Evolutionary conservation across 306 rosid species (phyloP).

Genomic region (Astragalus glycyphyllos): DNA sequence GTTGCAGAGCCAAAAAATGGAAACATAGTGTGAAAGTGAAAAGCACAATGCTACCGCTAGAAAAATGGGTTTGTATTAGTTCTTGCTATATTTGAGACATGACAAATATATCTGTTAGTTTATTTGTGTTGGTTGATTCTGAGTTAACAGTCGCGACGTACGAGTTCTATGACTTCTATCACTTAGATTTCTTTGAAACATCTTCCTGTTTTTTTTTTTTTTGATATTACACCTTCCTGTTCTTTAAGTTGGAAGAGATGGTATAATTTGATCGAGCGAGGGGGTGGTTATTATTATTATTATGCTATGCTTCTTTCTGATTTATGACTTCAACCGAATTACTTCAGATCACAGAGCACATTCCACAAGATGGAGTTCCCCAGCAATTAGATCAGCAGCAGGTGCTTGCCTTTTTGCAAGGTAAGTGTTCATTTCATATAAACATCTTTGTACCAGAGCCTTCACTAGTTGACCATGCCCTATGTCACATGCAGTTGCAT

Average conservation of each 20-base stretch:
- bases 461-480: conserved; percentile 21
- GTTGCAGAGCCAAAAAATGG: conserved; percentile 98
- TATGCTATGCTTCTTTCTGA: conserved; percentile 31
- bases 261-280: conserved; percentile 6
- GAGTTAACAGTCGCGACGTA: conserved; percentile 30
- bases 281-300: conserved; percentile 5
- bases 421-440: conserved; percentile 50
- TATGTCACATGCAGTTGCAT: conserved; percentile 22
- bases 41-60: conserved; percentile 81
- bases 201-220: no score
- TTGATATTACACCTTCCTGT: no score
- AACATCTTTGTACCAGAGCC: conserved; percentile 34
- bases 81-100: conserved; percentile 30
- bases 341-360: conserved; percentile 73
- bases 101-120: background rate
- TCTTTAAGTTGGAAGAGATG: background rate
- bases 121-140: conserved; percentile 25
- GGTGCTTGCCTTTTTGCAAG: conserved; percentile 72
- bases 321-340: conserved; percentile 40
- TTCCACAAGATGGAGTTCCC: conserved; percentile 57
- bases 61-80: conserved; percentile 84
- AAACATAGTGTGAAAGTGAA: conserved; percentile 93
- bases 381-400: conserved; percentile 67
- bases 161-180: no score
- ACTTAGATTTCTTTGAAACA: no score